These are phyloP conservation scores for Blastocystis sp. DNA, from an alignment of 352 stramenopile species.

Conservation along the genomic window DNA sequence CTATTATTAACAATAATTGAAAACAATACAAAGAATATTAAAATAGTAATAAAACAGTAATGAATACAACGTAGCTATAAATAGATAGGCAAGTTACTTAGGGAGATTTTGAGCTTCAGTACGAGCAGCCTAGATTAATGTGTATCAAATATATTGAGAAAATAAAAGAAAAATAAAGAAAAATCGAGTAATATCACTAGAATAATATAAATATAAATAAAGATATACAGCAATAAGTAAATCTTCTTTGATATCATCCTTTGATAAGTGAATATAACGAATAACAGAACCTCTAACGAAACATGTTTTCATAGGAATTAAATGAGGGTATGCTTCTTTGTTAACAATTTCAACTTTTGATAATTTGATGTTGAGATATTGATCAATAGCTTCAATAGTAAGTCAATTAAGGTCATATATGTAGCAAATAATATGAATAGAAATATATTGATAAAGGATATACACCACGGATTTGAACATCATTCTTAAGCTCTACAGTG, in stretches of 20 bases:
- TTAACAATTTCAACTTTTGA: conserved; percentile 80
- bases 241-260: conserved; percentile 80
- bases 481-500: conserved; percentile 95
- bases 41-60: too few species aligned
- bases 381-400: conserved; percentile 88
- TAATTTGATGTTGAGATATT: conserved; percentile 98
- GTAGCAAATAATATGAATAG: background rate
- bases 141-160: too few species aligned
- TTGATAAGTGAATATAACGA: conserved; percentile 89
- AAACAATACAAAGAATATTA: too few species aligned
- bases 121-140: too few species aligned
- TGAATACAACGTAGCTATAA: too few species aligned
- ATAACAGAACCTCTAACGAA: conserved; percentile 92
- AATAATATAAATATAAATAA: too few species aligned
- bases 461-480: conserved; percentile 52
- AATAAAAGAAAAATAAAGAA: too few species aligned
- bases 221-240: too few species aligned
- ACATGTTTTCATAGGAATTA: conserved; percentile 87
- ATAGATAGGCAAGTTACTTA: too few species aligned
- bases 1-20: too few species aligned
- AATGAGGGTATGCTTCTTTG: conserved; percentile 77
- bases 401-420: conserved; percentile 60
- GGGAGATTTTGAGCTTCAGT: too few species aligned
- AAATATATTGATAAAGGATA: conserved; percentile 5
- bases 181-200: too few species aligned